A percentile compares a stretch with the other conserved stretches of the same genome.
These are phyloP conservation scores for Nothophaeocryptopus gaeumannii DNA, from an alignment of 2,329 filamentous ascomycete genomes.

Conservation along the genomic window DNA sequence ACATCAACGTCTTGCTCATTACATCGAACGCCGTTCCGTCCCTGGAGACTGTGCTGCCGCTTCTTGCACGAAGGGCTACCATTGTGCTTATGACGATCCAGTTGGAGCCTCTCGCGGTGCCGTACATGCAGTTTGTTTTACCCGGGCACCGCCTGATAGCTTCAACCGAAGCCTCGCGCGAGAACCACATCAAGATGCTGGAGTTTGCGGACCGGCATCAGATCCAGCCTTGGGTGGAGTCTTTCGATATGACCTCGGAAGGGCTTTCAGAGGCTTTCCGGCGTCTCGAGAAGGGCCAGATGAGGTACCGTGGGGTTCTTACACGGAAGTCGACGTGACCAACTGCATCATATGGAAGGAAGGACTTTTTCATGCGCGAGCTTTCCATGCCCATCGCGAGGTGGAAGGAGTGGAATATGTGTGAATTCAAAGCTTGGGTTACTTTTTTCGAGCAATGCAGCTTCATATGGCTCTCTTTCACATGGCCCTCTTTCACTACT, in stretches of 20 bases:
- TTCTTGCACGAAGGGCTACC: constrained; percentile 32
- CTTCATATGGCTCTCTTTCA: too few relatives aligned
- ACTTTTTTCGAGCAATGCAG: too few relatives aligned
- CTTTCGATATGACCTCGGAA: constrained; percentile 41
- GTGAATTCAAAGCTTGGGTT: too few relatives aligned
- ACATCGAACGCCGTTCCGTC: constrained; percentile 33
- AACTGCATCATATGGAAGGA: too few relatives aligned
- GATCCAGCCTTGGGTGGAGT: constrained; percentile 46
- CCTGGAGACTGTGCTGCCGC: constrained; percentile 26
- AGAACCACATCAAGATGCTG: constrained; percentile 42
- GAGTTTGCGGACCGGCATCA: constrained; percentile 42
- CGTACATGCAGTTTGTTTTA: constrained; percentile 36
- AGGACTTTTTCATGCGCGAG: too few relatives aligned
- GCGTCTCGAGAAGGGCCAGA: constrained; percentile 41
- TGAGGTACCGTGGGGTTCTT: constrained; percentile 47
- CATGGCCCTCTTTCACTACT: too few relatives aligned
- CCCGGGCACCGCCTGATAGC: constrained; percentile 35
- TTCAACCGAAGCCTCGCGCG: constrained; percentile 32
- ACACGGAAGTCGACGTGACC: background rate
- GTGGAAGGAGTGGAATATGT: too few relatives aligned
- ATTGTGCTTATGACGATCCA: constrained; percentile 38
- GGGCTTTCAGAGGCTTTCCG: constrained; percentile 44
- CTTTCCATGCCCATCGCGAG: too few relatives aligned
- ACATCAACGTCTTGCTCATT: constrained; percentile 32
- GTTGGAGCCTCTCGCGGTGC: constrained; percentile 28